Base-by-base conservation (phyloP, 2,329 filamentous ascomycete genomes). In the Dendryphion nanum region DNA sequence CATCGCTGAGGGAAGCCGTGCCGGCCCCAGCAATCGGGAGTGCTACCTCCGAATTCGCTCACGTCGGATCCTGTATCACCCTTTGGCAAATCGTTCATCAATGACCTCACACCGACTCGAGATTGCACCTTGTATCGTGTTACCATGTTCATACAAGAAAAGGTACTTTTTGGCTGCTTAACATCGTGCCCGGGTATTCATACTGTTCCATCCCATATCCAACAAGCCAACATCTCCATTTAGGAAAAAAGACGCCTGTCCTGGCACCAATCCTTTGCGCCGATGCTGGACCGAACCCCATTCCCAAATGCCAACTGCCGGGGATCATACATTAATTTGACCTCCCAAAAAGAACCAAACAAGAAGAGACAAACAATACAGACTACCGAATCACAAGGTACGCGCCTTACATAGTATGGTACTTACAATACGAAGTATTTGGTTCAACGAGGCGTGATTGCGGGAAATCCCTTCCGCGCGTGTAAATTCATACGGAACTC, bases 401-500 rank as follows among this genome's bases (percentile, higher is more conserved):
- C 34, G 41, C n/a, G n/a, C n/a, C n/a, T n/a, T n/a, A n/a, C n/a
- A n/a, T n/a, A n/a, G n/a, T n/a, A n/a, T n/a, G 23, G 23, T 8
- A 30, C 12, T 17, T 30, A 30, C 29, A 10, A 14, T 15, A 30
- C 29, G n/a, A n/a, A n/a, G n/a, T n/a, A n/a, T n/a, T n/a, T n/a
- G n/a, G n/a, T 17, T 61, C 49, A 70, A 29, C 64, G 54, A 17
- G 63, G 62, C 29, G 61, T 59, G 24, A 71, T 54, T 21, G 66
- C 65, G 4, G 68, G 65, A 44, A 64, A 68, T 28, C 57, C 61
- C 61, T 81, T 85, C 42, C 86, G 74, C 40, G 69, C 73, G 33
- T 77, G 72, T 14, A 82, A 52, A 57, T 88, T 82, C 47, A 90
- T 74, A 21, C 75, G 76, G 51, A 87, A 80, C 65, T 89, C 84